Conservation (phyloP, 2,329 filamentous ascomycete genomes). For the Stagonosporopsis tanaceti region DNA sequence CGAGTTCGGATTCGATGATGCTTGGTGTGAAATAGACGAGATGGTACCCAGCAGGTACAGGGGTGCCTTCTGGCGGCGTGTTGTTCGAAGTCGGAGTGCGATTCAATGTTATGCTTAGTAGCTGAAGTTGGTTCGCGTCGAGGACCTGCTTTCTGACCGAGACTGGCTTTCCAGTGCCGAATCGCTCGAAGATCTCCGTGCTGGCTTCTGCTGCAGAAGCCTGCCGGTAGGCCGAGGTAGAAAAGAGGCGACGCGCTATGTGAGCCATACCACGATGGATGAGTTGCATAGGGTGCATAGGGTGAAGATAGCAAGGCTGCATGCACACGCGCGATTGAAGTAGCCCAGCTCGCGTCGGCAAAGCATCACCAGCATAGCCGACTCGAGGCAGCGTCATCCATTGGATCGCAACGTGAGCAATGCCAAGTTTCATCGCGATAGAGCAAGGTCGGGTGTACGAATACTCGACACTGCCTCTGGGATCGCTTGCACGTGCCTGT, state of each 20-base stretch:
- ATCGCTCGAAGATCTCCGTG: constrained; percentile 42
- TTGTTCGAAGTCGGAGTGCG: constrained; percentile 32
- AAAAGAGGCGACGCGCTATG: constrained; percentile 31
- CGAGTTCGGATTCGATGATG: constrained; percentile 68
- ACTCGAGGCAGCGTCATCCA: constrained; percentile 22
- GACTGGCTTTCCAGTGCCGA: constrained; percentile 36
- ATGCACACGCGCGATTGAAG: neutral
- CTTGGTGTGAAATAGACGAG: constrained; percentile 87
- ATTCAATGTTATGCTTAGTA: constrained; percentile 39
- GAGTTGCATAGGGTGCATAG: neutral
- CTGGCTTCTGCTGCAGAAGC: constrained; percentile 43
- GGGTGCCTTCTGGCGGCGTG: constrained; percentile 35
- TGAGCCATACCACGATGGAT: constrained; percentile 25
- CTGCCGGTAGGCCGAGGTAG: constrained; percentile 19
- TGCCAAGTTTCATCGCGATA: no score
- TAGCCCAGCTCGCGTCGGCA: constrained; percentile 3
- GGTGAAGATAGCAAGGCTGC: neutral
- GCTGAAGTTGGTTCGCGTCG: constrained; percentile 46
- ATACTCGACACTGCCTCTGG: neutral
- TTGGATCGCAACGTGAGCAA: neutral
- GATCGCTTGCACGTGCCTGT: neutral
- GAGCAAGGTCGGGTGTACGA: no score
- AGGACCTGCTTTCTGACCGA: constrained; percentile 42
- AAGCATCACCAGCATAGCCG: constrained; percentile 26
- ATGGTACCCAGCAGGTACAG: constrained; percentile 76